Evolutionary conservation across 2,329 filamentous ascomycete species (phyloP), one percentile per base, ranked within the genome.

Genomic region (Sporothrix schenckii): DNA sequence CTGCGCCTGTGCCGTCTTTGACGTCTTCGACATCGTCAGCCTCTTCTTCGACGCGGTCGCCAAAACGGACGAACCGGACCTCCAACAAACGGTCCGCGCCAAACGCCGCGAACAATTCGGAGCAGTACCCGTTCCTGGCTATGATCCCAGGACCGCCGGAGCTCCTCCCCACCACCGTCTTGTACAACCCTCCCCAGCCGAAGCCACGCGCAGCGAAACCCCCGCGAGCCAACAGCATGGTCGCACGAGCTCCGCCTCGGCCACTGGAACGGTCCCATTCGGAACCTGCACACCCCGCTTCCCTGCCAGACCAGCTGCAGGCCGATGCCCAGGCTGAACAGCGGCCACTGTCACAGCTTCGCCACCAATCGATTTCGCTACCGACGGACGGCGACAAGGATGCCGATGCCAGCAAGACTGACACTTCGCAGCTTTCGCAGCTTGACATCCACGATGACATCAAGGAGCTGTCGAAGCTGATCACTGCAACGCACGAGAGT

Each of bases 81-180:
- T 71, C 72, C 30, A 68, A 21, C 58, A 61, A 66, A 34, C 69
- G 71, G 7, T 75, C 74, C 58, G 73, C 70, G 24, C 73, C 52
- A 14, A 44, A 69, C 4, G 68, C 72, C 34, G 41, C 41, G 14
- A 74, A 76, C 24, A 74, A 47, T 4, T 11, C 74, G 24, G 76
- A 77, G 16, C 75, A 75, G 19, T 79, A 80, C 39, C 75, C 78
- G 13, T 83, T 83, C 60, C 78, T 80, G 66, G 78, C 80, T 19
- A 82, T 81, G 69, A 80, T 79, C 3, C 82, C 82, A 11, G 82
- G 82, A 1, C 81, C 81, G 9, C 80, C 80, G 3, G 81, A 83
- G 68, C 74, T 83, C 24, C 72, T 84, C 7, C 82, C 82, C 3
- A 78, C 78, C 27, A 82, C 79, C 9, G 82, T 80, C 54, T 76